Base-by-base conservation (phyloP, 2,329 filamentous ascomycete species). In the Capronia americana region DNA sequence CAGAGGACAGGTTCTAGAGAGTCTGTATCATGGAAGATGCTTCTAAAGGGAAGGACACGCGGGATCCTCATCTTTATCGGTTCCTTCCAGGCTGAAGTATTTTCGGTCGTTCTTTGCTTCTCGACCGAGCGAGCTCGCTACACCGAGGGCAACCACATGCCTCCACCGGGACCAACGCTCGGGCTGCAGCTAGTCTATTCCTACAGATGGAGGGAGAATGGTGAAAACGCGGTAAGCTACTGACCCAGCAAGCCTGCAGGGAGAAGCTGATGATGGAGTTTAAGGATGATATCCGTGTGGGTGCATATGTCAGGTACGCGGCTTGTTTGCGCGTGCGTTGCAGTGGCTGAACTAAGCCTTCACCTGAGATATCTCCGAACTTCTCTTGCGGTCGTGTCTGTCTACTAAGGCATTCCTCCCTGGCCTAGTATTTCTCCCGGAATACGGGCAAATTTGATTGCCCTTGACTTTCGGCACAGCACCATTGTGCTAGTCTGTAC, bases 101-200 rank as follows among this genome's bases (percentile, higher is more conserved):
- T 26, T 7, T 51, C 48, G 48, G 48, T 51, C 24, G 10, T 51
- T 12, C 23, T 14, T 26, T 17, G 4, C 20, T 26, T 51, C 48
- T 51, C 48, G 48, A 51, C 48, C 48, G 48, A 51, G 24, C 17
- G 14, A 26, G 48, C 48, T 51, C 48, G 48, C 48, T 51, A 51
- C 48, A 51, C 48, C 48, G 48, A 51, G 20, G 24, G 48, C 23
- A 51, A 51, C 48, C 20, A 14, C 48, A 26, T 51, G 24, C 20
- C 48, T 51, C 48, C 48, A 51, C 48, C 24, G 3, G 20, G 20
- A 12, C 14, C 11, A 3, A 12, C 48, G 23, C 48, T 23, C 48
- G 20, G 6, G 48, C 48, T 51, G 48, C 48, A 51, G 23, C 48
- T 26, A 51, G 24, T 51, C 48, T 26, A 51, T 51, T 26, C 8